Conservation (phyloP, 139 green algal genomes). For the Mesotaenium endlicherianum region DNA sequence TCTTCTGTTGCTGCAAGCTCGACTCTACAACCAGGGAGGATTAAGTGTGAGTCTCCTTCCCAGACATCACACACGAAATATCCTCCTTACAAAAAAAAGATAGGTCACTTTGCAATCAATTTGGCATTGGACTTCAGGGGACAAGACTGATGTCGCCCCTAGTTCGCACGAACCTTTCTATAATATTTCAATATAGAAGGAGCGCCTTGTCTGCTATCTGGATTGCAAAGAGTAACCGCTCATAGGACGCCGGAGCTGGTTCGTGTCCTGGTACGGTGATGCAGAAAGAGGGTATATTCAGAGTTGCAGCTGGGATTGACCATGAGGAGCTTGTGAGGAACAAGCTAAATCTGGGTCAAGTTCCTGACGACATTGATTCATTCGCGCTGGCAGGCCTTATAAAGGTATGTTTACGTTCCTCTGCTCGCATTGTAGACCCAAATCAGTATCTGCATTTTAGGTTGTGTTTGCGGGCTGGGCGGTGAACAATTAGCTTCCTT, state of each 20-base stretch:
- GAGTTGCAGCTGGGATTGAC: conserved; percentile 31
- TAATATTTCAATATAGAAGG: background rate
- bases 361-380: conserved; percentile 28
- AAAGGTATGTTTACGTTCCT: conserved; percentile 7
- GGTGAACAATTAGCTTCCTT: too few species aligned
- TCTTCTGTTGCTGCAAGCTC: conserved; percentile 28
- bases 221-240: background rate
- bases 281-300: conserved; percentile 40
- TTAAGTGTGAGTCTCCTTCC: conserved; percentile 7
- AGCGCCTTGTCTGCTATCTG: background rate
- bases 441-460: too few species aligned
- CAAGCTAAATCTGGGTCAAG: conserved; percentile 26
- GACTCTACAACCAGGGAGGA: conserved; percentile 26
- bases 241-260: background rate
- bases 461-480: too few species aligned
- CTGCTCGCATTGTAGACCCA: background rate
- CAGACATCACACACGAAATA: too few species aligned
- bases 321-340: conserved; percentile 28
- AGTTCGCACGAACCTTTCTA: background rate
- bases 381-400: conserved; percentile 36
- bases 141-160: too few species aligned
- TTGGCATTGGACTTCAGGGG: background rate
- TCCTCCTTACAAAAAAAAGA: too few species aligned
- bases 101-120: background rate
- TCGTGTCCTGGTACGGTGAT: background rate